A percentile compares a stretch with the other conserved stretches of the same genome.
Conservation (phyloP, 306 rosid species). For the Chamaecrista fasciculata region DNA sequence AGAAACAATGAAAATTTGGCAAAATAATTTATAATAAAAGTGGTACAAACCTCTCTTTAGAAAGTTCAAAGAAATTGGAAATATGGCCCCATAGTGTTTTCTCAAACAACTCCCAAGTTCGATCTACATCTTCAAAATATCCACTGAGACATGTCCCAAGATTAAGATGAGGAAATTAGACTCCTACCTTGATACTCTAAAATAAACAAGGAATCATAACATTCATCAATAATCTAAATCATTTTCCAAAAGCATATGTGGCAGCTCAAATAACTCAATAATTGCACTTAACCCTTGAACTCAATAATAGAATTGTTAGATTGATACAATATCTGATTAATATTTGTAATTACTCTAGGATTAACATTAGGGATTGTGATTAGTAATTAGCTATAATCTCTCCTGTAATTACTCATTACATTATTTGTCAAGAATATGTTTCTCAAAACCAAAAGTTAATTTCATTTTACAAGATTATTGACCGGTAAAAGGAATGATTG, state of each 20-base stretch:
- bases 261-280: slow-evolving; percentile 4
- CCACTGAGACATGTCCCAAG: slow-evolving; percentile 49
- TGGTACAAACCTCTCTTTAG: slow-evolving; percentile 81
- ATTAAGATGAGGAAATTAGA: slow-evolving; percentile 26
- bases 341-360: too few species aligned
- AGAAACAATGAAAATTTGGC: background rate
- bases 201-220: slow-evolving; percentile 20
- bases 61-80: slow-evolving; percentile 82
- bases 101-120: slow-evolving; percentile 94
- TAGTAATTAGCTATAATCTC: too few species aligned
- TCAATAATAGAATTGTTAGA: too few species aligned
- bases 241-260: background rate
- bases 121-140: slow-evolving; percentile 95
- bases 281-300: background rate
- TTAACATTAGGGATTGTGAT: too few species aligned
- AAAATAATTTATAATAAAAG: slow-evolving; percentile 23
- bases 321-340: too few species aligned
- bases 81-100: slow-evolving; percentile 85
- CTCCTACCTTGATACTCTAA: background rate
- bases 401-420: too few species aligned
- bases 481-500: too few species aligned
- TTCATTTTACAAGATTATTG: too few species aligned
- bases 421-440: too few species aligned
- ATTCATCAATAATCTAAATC: background rate
- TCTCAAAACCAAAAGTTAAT: too few species aligned